phyloP scores from a whole-genome alignment of 352 stramenopile genomes.

The Achlya hypogyna region DNA sequence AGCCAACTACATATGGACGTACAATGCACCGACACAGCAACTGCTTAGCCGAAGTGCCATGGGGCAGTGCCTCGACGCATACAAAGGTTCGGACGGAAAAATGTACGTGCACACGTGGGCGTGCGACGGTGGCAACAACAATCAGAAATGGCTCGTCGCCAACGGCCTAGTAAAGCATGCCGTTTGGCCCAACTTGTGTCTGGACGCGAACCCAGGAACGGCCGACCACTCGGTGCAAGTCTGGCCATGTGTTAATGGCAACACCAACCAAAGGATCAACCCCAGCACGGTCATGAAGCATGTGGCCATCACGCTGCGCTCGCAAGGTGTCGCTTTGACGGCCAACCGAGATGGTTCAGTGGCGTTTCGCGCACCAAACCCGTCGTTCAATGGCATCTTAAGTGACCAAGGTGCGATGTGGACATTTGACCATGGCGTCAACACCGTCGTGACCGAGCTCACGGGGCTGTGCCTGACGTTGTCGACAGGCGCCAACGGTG shows the following conservation, averaged over 20 bases:
- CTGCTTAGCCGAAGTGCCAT: slow-evolving; percentile 19
- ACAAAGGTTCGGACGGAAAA: not conserved
- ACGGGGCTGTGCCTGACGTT: slow-evolving; percentile 39
- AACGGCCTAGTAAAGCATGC: slow-evolving; percentile 22
- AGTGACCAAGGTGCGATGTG: not conserved
- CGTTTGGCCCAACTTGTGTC: slow-evolving; percentile 38
- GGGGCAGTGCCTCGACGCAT: not conserved
- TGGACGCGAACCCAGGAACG: slow-evolving; percentile 25
- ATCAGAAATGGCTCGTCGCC: not conserved
- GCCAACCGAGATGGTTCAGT: not conserved
- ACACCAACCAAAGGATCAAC: not conserved
- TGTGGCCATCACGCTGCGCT: not conserved
- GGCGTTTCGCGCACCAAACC: not conserved
- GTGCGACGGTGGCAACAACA: not conserved
- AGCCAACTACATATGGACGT: slow-evolving; percentile 62
- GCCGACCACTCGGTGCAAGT: not conserved
- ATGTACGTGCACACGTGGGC: slow-evolving; percentile 1
- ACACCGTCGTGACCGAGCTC: slow-evolving; percentile 20
- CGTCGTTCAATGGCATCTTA: not conserved
- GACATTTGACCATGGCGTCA: not conserved
- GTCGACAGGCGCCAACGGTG: slow-evolving; percentile 39
- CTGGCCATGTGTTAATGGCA: not conserved
- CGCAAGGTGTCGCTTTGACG: not conserved
- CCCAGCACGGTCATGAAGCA: not conserved
- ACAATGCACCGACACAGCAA: slow-evolving; percentile 33